Evolutionary conservation across 164 flowering plant genomes (phyloP), one percentile per base, ranked within the genome.

Genomic region (Magnolia changhungtana): DNA sequence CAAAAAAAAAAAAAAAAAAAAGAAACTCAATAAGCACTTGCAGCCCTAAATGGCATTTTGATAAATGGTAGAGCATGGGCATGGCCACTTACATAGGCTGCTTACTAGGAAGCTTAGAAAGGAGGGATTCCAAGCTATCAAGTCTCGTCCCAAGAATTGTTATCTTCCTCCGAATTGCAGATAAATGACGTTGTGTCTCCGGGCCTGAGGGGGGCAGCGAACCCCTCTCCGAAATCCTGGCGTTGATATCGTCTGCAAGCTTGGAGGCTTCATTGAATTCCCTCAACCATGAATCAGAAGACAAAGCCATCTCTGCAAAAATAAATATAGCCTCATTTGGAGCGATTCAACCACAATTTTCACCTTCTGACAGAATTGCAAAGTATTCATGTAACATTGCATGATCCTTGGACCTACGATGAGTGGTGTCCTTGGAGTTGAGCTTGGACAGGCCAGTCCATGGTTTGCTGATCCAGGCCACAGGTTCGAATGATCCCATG

Each of bases 81-180:
- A 10, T 14, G 45, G 20, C n/a, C 37, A 74, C 98, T 84, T 84
- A 94, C 98, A 90, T 83, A 64, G 87, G 87, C 72, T 91, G 94
- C 84, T 87, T 96, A 51, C 87, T 88, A 51, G 94, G 93, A 80
- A 88, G 90, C 85, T 88, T 90, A 5, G 94, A 71, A 69, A 94
- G 81, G 67, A 88, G 86, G 80, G 94, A 86, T 77, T 90, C 91
- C 72, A 96, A 83, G 84, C 86, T 90, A 77, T 94, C 98, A 75
- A 96, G 87, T 84, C 94, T 87, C 27, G 98, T 94, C 52, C 94
- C 90, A 49, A 94, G 78, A 52, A 96, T 91, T 9, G 95, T 92
- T 69, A 91, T 89, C 86, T 94, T 96, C 81, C 99, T 86, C 77
- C 96, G 76, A 55, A 86, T 89, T 1, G 95, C 87, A 66, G 99